Conservation (phyloP, 2,329 filamentous ascomycete genomes). For the Epicoccum sorghinum region DNA sequence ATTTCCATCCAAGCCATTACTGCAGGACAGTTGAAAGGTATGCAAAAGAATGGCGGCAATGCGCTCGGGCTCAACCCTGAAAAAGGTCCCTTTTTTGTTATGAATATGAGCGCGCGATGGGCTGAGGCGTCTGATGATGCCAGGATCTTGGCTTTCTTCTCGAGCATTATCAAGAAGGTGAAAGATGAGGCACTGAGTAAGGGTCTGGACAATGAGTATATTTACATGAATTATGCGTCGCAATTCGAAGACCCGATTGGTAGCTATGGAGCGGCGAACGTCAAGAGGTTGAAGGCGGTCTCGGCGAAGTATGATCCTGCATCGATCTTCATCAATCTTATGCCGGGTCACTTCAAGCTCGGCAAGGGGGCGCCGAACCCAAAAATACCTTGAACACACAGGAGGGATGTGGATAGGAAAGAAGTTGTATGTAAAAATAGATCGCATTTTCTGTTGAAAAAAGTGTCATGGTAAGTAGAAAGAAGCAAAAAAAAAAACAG, state of each 20-base stretch:
- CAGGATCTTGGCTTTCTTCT: conserved; percentile 18
- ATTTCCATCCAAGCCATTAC: conserved; percentile 26
- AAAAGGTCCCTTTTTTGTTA: conserved; percentile 24
- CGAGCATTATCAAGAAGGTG: conserved; percentile 13
- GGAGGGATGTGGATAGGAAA: background rate
- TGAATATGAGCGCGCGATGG: conserved; percentile 29
- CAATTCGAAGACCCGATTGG: conserved; percentile 51
- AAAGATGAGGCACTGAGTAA: conserved; percentile 12
- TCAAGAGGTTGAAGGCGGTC: conserved; percentile 41
- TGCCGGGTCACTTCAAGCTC: conserved; percentile 55
- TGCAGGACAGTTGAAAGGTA: conserved; percentile 21
- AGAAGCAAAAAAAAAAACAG: no score
- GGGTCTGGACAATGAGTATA: conserved; percentile 32
- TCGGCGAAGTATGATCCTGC: conserved; percentile 50
- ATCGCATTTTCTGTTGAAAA: no score
- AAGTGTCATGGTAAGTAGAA: no score
- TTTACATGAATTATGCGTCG: conserved; percentile 58
- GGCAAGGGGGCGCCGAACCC: conserved; percentile 8
- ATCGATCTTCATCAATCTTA: conserved; percentile 49
- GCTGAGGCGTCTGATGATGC: conserved; percentile 23
- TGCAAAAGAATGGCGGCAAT: conserved; percentile 29
- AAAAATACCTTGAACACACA: background rate
- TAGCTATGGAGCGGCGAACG: conserved; percentile 51
- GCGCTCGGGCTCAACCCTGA: conserved; percentile 23
- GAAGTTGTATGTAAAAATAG: background rate